Evolutionary conservation across 192 early-diverging fungal species (phyloP), one percentile per base, ranked within the genome.

Genomic region (Umbelopsis isabellina): DNA sequence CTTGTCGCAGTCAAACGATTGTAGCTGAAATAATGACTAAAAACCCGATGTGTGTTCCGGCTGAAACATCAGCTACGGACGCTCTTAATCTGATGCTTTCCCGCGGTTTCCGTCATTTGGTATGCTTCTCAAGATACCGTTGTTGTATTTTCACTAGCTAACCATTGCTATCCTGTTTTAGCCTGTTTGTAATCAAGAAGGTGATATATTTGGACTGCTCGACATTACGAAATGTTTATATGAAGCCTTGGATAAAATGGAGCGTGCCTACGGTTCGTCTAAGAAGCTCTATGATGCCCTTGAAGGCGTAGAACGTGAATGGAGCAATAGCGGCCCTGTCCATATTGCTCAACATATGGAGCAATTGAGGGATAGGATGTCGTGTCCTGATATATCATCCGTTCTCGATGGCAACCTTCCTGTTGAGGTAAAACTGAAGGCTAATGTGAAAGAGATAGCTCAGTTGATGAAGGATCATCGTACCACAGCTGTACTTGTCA

Each of bases 1-100:
- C 41, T 84, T 84, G 21, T 16, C 16, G 85, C 50, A 81, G 89
- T 70, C 82, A 86, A 35, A 91, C 89, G 64, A 81, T 88, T 22
- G 94, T 97, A 30, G 81, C 90, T 46, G 85, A 94, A 21, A 95
- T 96, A 46, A 97, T 97, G 88, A 99, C 97, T 8, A 87, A 86
- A 70, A 87, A 92, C 70, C 97, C 97, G 16, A 89, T 95, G 73
- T 94, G 92, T 61, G 97, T 98, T 21, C 93, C 90, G 16, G 84
- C 88, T 67, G 89, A 92, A 75, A 91, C 89, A 44, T 85, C 86
- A 21, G 91, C 95, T 13, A 91, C 90, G 0, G 92, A 92, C 44
- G 93, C 92, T 46, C 82, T 96, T 46, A 89, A 93, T 72, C 82
- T 92, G 66, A 92, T 93, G 93, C 89, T 94, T 41, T 86, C 81